phyloP scores from a whole-genome alignment of 306 rosid genomes.

The Amphicarpaea edgeworthii region DNA sequence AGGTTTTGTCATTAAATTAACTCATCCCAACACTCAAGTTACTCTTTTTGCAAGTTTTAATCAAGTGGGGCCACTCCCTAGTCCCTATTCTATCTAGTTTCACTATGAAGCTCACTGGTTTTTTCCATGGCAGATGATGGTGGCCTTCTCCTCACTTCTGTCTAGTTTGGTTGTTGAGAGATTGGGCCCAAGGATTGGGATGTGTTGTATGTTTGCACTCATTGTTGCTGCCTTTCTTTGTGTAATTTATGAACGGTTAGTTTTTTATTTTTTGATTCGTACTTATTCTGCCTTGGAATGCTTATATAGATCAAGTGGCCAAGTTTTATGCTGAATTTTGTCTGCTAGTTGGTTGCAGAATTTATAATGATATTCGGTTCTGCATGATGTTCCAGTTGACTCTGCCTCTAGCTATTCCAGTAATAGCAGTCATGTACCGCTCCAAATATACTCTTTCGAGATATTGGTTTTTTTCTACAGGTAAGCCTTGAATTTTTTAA shows the following conservation, averaged over 20 bases:
- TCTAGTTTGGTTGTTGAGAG: slow-evolving; percentile 68
- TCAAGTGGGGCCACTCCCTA: background rate
- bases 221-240: slow-evolving; percentile 53
- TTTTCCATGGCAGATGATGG: slow-evolving; percentile 67
- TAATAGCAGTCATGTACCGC: slow-evolving; percentile 49
- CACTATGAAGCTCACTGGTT: slow-evolving; percentile 29
- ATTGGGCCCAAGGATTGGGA: slow-evolving; percentile 58
- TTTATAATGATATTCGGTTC: slow-evolving; percentile 61
- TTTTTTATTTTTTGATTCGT: background rate
- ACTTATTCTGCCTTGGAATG: slow-evolving; percentile 24
- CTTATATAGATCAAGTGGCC: slow-evolving; percentile 23
- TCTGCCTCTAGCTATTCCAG: slow-evolving; percentile 65
- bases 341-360: slow-evolving; percentile 63
- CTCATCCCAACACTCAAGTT: background rate
- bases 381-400: slow-evolving; percentile 66
- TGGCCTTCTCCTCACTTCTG: slow-evolving; percentile 66
- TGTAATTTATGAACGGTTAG: slow-evolving; percentile 61
- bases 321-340: slow-evolving; percentile 49
- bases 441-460: slow-evolving; percentile 69
- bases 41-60: slow-evolving; percentile 27
- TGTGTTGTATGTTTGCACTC: slow-evolving; percentile 58
- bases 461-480: slow-evolving; percentile 70
- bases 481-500: slow-evolving; percentile 44
- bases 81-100: background rate
- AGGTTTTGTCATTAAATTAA: background rate